Base-by-base conservation (phyloP, 78 protist species). In the Cyanophora paradoxa region DNA sequence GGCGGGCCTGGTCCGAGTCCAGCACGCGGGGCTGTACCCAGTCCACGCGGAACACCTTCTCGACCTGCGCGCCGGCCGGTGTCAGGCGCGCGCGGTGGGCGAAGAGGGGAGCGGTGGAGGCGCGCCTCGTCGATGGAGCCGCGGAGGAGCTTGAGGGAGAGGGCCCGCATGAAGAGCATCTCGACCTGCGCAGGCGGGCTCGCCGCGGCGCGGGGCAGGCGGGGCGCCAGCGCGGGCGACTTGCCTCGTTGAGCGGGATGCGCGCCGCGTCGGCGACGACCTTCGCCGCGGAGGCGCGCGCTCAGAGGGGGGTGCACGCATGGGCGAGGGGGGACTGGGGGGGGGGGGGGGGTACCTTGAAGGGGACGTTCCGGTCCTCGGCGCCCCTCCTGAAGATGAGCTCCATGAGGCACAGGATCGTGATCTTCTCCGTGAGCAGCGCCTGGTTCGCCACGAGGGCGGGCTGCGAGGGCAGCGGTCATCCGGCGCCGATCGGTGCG, bases 81-180 rank as follows among this genome's bases (percentile, higher is more conserved):
- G n/a, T n/a, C n/a, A n/a, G n/a, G n/a, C n/a, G n/a, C n/a, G n/a
- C n/a, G n/a, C n/a, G n/a, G n/a, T n/a, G n/a, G n/a, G n/a, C n/a
- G n/a, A n/a, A n/a, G n/a, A n/a, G n/a, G n/a, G n/a, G n/a, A n/a
- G n/a, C n/a, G n/a, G n/a, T n/a, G n/a, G n/a, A n/a, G n/a, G n/a
- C n/a, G n/a, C n/a, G n/a, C n/a, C n/a, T n/a, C n/a, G 68, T 88
- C 90, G 70, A 88, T 85, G 24, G 33, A n/a, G 48, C 92, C 92
- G 46, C 76, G 63, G 46, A 86, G 77, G 30, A 88, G 67, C 56
- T 36, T 41, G 63, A 85, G 74, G 20, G 92, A 81, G 20, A 86
- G 67, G 28, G 87, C 83, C 69, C 86, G 81, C 88, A 88, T 81
- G 52, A 86, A 41, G 4, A 82, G 46, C 37, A 70, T 63, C 65